Conservation (phyloP, 495 filamentous ascomycete species). For the Xylaria acuta region DNA sequence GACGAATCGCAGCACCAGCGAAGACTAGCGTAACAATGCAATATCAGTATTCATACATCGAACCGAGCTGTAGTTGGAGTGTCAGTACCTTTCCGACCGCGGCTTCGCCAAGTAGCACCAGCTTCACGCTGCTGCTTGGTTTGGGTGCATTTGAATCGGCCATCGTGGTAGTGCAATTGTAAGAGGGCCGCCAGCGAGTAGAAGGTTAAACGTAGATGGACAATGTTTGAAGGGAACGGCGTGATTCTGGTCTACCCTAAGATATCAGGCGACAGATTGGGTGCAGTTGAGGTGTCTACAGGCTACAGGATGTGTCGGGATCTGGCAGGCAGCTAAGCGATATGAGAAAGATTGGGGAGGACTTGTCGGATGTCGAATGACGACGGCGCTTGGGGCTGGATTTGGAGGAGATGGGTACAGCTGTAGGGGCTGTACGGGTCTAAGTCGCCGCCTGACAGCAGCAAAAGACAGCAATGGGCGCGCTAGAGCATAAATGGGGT, state of each 20-base stretch:
- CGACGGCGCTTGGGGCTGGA: slow-evolving; percentile 35
- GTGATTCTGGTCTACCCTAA: slow-evolving; percentile 8
- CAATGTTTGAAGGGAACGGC: slow-evolving; percentile 7
- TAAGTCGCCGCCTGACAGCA: slow-evolving; percentile 1
- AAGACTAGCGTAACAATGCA: slow-evolving; percentile 68
- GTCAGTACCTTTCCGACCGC: slow-evolving; percentile 91
- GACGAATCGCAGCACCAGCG: slow-evolving; percentile 95
- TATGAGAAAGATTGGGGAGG: slow-evolving; percentile 14
- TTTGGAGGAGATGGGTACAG: slow-evolving; percentile 30
- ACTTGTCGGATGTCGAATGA: slow-evolving; percentile 41
- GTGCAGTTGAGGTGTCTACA: slow-evolving; percentile 11
- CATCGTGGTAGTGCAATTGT: slow-evolving; percentile 43
- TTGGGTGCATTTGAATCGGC: slow-evolving; percentile 72
- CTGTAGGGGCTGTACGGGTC: slow-evolving; percentile 1
- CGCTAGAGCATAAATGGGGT: slow-evolving; percentile 1
- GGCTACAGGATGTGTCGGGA: slow-evolving; percentile 8
- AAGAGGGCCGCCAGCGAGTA: background rate
- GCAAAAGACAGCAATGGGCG: background rate
- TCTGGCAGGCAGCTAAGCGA: slow-evolving; percentile 10
- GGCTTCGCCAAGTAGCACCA: slow-evolving; percentile 94
- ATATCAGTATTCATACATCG: slow-evolving; percentile 32
- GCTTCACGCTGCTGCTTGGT: slow-evolving; percentile 98
- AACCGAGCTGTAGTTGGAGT: slow-evolving; percentile 6
- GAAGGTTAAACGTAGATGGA: background rate
- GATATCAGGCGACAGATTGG: slow-evolving; percentile 17